Evolutionary conservation across 768 basidiomycete genomes (phyloP), one percentile per base, ranked within the genome.

Genomic region (Steccherinum ochraceum): DNA sequence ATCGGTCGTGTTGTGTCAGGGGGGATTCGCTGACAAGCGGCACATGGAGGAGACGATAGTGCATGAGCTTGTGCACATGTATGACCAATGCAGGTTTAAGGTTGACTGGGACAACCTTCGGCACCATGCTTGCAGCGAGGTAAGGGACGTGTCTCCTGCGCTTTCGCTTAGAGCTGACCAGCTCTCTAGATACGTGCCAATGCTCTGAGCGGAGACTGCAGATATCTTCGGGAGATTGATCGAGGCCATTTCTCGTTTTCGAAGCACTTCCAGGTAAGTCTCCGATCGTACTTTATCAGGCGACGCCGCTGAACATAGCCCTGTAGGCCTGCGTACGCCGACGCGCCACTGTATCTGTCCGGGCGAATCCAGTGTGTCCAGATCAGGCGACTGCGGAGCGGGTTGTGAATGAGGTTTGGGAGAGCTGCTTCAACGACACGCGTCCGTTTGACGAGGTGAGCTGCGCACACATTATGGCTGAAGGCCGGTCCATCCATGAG

Each of bases 121-220:
- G 52, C 93, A 96, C 71, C 93, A 96, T 64, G 96, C 95, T 2
- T 99, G 96, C 66, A 93, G 89, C 61, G 95, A 98, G 81, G 95
- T 95, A 35, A 7, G 30, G n/a, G n/a, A n/a, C n/a, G n/a, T n/a
- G n/a, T n/a, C n/a, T n/a, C n/a, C n/a, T n/a, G n/a, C n/a, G n/a
- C n/a, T n/a, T n/a, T n/a, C 48, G 49, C 41, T 46, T 45, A n/a
- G 16, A 51, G 30, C 20, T 43, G 42, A n/a, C 24, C n/a, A n/a
- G 30, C 30, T 40, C 7, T 56, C 26, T 63, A 98, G 95, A 96
- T 99, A 64, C 84, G 96, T 41, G 94, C 96, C 0, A 95, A 93
- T 55, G 95, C 83, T 65, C 67, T 98, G 46, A 90, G 90, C 56
- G 94, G 95, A 5, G 95, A 98, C 67, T 99, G 96, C 68, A 77